Base-by-base conservation (phyloP, 2,329 filamentous ascomycete species). In the Microdochium bolleyi region DNA sequence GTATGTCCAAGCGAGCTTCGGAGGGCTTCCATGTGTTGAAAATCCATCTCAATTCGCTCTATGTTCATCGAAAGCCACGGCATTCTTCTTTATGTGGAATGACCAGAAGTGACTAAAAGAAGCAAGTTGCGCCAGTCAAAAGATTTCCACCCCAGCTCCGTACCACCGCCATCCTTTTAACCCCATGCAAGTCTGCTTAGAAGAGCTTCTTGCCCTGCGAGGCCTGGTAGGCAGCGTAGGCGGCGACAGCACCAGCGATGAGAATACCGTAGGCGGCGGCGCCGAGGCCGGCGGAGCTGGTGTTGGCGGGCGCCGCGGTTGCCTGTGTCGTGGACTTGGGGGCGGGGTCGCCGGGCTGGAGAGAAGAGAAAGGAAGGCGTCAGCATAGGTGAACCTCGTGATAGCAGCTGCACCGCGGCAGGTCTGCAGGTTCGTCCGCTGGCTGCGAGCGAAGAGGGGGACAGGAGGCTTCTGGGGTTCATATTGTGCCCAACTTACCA, bases 161-260 rank as follows among this genome's bases (percentile, higher is more conserved):
- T n/a, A n/a, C n/a, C n/a, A 41, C 19, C 37, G 5, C 41, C 41
- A 46, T 19, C 41, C n/a, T 46, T 46, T 16, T 22, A 22, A 16
- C 19, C 41, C 41, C 19, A 19, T 16, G 22, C 3, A 21, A 46
- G 41, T 19, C 19, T 11, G 19, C 41, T 46, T 46, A 46, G 41
- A 46, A 46, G 55, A 51, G 57, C 58, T 74, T 65, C 62, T 78
- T 72, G 68, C 78, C 73, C 76, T 92, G 84, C 62, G 95, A 70
- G 77, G 94, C 95, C 73, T 92, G 86, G 79, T 92, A 96, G 63
- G 80, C 88, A 62, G 80, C 81, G 75, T 89, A 97, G 58, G 89
- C 90, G 57, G 83, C 70, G 49, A 83, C 77, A 60, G 86, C 92
- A 62, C 90, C 90, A 60, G 92, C 67, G 61, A 95, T 76, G 63